Evolutionary conservation across 257 asterid species (phyloP).

Genomic region (Ballota nigra): DNA sequence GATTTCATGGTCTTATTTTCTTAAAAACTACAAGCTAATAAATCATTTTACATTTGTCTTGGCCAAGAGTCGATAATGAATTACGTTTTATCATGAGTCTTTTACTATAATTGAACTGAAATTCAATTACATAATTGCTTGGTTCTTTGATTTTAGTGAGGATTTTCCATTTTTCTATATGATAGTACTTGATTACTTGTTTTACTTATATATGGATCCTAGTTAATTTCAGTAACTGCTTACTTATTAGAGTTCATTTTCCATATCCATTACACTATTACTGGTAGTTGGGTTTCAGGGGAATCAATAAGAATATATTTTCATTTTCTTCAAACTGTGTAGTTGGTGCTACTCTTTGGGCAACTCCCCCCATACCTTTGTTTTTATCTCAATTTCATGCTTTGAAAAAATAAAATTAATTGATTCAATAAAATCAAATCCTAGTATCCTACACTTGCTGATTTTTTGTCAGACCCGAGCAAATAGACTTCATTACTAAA

Average conservation of each 20-base stretch:
- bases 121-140: not conserved
- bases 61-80: not conserved
- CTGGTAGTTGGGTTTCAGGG: not conserved
- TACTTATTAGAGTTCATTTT: not conserved
- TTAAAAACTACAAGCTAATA: not conserved
- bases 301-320: not conserved
- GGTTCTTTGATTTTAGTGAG: not conserved
- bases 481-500: not conserved
- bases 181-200: not conserved
- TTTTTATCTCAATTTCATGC: no score
- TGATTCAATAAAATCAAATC: not conserved
- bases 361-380: no score
- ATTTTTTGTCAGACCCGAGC: not conserved
- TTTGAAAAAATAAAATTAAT: not conserved
- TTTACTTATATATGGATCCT: not conserved
- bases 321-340: no score
- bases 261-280: not conserved
- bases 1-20: not conserved
- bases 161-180: not conserved
- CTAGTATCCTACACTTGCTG: no score
- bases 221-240: not conserved
- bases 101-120: not conserved
- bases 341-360: no score
- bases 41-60: not conserved
- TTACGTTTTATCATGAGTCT: not conserved